These are phyloP conservation scores for Penicillium roqueforti DNA, from an alignment of 495 filamentous ascomycete species.

Conservation along the genomic window DNA sequence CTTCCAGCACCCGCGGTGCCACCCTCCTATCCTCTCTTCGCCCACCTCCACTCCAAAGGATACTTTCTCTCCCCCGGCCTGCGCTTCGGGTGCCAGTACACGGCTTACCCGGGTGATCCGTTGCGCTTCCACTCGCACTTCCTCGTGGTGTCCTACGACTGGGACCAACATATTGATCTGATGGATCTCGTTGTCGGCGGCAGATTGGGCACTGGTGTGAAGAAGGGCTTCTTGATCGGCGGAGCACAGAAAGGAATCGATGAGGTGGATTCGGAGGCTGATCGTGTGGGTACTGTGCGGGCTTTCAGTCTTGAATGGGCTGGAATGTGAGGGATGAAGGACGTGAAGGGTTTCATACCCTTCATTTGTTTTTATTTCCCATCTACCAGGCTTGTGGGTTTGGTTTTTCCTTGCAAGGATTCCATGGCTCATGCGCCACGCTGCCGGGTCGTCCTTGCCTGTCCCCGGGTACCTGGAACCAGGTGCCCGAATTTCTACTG, in stretches of 20 bases:
- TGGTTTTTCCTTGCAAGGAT: background rate
- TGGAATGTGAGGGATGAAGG: constrained; percentile 57
- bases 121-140: constrained; percentile 95
- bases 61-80: constrained; percentile 91
- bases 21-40: constrained; percentile 48
- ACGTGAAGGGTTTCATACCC: background rate
- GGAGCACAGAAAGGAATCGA: constrained; percentile 46
- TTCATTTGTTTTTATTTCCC: background rate
- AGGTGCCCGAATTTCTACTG: background rate
- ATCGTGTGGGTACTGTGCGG: constrained; percentile 43
- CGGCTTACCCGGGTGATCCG: constrained; percentile 92
- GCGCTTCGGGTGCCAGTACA: constrained; percentile 90
- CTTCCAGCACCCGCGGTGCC: constrained; percentile 45
- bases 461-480: background rate
- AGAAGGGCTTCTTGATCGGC: constrained; percentile 89
- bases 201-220: constrained; percentile 85
- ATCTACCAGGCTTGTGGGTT: background rate
- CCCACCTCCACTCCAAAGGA: constrained; percentile 68
- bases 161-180: constrained; percentile 81
- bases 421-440: background rate
- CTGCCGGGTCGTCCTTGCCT: background rate
- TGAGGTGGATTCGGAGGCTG: constrained; percentile 21
- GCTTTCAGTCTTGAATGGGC: constrained; percentile 81
- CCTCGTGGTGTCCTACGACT: constrained; percentile 68
- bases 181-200: constrained; percentile 82